phyloP scores from a whole-genome alignment of 495 filamentous ascomycete species.

The Sordaria brevicollis region DNA sequence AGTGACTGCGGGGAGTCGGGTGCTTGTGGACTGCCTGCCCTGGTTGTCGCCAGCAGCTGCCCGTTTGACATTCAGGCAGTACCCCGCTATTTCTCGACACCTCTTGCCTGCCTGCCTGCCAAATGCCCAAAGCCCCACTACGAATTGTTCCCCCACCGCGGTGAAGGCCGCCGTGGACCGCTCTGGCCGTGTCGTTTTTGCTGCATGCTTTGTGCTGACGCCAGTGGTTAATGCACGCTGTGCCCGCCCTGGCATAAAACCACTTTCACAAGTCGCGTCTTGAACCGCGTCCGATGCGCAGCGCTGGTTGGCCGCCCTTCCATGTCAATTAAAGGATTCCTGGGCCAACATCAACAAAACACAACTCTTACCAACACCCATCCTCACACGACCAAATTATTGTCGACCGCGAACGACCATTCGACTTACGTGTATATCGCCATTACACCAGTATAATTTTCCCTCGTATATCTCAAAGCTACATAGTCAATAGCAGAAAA shows the following conservation, averaged over 20 bases:
- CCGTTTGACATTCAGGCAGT: not conserved
- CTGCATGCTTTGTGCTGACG: not conserved
- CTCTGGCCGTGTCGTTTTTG: not conserved
- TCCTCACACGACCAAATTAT: not conserved
- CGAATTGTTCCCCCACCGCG: not conserved
- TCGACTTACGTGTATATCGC: not conserved
- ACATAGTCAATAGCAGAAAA: not conserved
- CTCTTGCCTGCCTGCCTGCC: not conserved
- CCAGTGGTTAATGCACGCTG: not conserved
- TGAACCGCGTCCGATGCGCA: not conserved
- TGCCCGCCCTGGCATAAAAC: not conserved
- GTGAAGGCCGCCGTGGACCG: not conserved
- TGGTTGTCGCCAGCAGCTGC: not conserved
- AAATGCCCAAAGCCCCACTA: not conserved
- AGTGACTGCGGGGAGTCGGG: no score
- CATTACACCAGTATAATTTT: not conserved
- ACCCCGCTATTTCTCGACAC: not conserved
- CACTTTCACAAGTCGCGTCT: constrained; percentile 4
- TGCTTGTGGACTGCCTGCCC: not conserved
- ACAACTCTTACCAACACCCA: not conserved
- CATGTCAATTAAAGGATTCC: not conserved
- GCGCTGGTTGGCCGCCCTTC: constrained; percentile 1
- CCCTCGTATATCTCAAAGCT: not conserved
- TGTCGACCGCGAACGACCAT: not conserved
- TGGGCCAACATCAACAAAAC: constrained; percentile 1